phyloP scores from a whole-genome alignment of 2,329 filamentous ascomycete species.

The Aspergillus amoenus region DNA sequence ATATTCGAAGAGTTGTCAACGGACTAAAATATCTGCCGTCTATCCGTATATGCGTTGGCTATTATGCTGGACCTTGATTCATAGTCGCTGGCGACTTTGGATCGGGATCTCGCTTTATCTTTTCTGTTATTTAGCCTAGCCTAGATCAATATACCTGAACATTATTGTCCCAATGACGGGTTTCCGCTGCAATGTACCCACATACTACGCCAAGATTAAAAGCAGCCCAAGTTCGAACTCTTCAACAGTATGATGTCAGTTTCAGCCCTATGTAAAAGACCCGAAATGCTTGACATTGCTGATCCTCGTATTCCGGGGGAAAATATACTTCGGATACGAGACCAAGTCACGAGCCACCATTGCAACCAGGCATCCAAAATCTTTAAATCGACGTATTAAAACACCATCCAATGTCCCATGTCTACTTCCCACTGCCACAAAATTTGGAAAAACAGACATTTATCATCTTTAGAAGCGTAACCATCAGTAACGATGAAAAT shows the following conservation, averaged over 20 bases:
- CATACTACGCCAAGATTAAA: background rate
- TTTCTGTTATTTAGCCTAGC: constrained; percentile 1
- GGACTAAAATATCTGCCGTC: constrained; percentile 15
- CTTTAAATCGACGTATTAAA: background rate
- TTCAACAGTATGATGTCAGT: background rate
- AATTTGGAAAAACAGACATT: background rate
- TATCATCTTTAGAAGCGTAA: background rate
- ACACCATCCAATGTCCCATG: no score
- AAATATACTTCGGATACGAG: background rate
- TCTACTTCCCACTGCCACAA: background rate
- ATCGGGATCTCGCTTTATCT: background rate
- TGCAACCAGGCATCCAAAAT: background rate
- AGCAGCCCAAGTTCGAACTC: background rate
- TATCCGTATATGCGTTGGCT: constrained; percentile 5
- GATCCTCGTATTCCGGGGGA: background rate
- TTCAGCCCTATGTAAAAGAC: background rate
- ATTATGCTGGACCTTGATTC: background rate
- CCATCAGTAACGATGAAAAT: constrained; percentile 37
- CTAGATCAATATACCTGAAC: constrained; percentile 1
- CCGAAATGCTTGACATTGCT: background rate
- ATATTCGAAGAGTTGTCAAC: constrained; percentile 68
- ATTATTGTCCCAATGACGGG: background rate
- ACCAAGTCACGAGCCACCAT: background rate
- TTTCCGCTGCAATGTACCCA: no score
- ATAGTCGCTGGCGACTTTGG: constrained; percentile 29